These are phyloP conservation scores for Przewalskia tangutica DNA, from an alignment of 257 asterid genomes.

Conservation along the genomic window DNA sequence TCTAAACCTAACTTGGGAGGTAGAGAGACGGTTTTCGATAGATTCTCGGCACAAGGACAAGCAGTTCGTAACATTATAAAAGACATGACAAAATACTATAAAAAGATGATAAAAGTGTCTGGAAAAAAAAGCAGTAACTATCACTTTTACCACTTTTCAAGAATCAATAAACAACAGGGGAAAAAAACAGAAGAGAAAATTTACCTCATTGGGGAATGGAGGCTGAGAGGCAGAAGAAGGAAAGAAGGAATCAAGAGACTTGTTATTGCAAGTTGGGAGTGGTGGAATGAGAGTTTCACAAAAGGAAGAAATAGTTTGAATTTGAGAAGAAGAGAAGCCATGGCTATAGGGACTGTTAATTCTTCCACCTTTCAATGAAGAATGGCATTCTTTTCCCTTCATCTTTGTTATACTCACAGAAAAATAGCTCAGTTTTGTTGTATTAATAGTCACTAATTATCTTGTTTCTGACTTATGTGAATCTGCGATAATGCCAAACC, in stretches of 20 bases:
- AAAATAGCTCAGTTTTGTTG: background rate
- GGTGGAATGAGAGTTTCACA: slow-evolving; percentile 75
- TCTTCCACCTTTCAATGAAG: slow-evolving; percentile 36
- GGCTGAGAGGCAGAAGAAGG: slow-evolving; percentile 29
- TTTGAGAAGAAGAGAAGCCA: slow-evolving; percentile 70
- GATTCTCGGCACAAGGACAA: too few species aligned
- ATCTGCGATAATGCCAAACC: background rate
- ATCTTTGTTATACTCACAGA: background rate
- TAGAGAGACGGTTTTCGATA: too few species aligned
- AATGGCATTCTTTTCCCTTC: slow-evolving; percentile 18
- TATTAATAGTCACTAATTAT: background rate
- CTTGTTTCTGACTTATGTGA: background rate
- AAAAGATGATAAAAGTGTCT: too few species aligned
- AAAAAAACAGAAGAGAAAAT: background rate
- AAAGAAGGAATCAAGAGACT: slow-evolving; percentile 23
- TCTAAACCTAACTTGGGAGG: too few species aligned
- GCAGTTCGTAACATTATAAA: too few species aligned
- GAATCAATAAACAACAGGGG: background rate
- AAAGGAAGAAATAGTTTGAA: slow-evolving; percentile 51
- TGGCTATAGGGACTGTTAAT: slow-evolving; percentile 39
- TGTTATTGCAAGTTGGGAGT: slow-evolving; percentile 9
- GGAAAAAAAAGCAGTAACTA: too few species aligned
- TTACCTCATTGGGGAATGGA: slow-evolving; percentile 56
- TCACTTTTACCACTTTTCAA: too few species aligned
- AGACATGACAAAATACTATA: too few species aligned